These are phyloP conservation scores for Saccharomyces mikatae DNA, from an alignment of 805 yeast species.

Conservation along the genomic window DNA sequence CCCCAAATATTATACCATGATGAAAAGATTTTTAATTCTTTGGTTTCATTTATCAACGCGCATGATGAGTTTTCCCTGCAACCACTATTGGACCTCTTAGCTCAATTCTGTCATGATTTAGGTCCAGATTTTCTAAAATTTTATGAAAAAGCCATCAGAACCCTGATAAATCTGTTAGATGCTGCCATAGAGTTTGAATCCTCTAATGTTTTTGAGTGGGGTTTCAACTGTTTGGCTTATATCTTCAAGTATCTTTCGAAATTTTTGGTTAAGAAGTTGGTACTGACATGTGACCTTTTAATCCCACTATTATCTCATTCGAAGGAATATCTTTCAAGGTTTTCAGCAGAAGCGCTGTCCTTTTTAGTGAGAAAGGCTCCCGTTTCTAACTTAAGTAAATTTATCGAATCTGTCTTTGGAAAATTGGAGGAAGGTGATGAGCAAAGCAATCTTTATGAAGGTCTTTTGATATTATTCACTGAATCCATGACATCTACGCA, in stretches of 20 bases:
- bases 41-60: slow-evolving; percentile 39
- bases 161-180: slow-evolving; percentile 40
- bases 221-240: slow-evolving; percentile 78
- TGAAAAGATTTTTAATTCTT: slow-evolving; percentile 44
- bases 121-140: slow-evolving; percentile 83
- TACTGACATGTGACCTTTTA: slow-evolving; percentile 60
- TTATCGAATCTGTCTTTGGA: slow-evolving; percentile 39
- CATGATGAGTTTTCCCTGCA: slow-evolving; percentile 69
- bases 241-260: slow-evolving; percentile 80
- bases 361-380: slow-evolving; percentile 68
- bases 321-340: slow-evolving; percentile 63
- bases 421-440: slow-evolving; percentile 28
- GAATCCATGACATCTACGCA: slow-evolving; percentile 70
- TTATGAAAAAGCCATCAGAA: slow-evolving; percentile 45
- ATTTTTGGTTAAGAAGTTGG: slow-evolving; percentile 50
- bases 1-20: slow-evolving; percentile 78
- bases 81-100: slow-evolving; percentile 68
- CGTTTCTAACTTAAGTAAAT: slow-evolving; percentile 36
- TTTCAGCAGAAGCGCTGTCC: slow-evolving; percentile 85
- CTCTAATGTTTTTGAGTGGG: slow-evolving; percentile 66
- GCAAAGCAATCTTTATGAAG: slow-evolving; percentile 42
- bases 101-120: slow-evolving; percentile 85
- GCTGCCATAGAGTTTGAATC: slow-evolving; percentile 42
- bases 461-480: slow-evolving; percentile 54
- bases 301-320: slow-evolving; percentile 53